Percentiles rank a stretch among this genome's conserved stretches.
Conservation (phyloP, 495 filamentous ascomycete species). For the Aspergillus steynii region DNA sequence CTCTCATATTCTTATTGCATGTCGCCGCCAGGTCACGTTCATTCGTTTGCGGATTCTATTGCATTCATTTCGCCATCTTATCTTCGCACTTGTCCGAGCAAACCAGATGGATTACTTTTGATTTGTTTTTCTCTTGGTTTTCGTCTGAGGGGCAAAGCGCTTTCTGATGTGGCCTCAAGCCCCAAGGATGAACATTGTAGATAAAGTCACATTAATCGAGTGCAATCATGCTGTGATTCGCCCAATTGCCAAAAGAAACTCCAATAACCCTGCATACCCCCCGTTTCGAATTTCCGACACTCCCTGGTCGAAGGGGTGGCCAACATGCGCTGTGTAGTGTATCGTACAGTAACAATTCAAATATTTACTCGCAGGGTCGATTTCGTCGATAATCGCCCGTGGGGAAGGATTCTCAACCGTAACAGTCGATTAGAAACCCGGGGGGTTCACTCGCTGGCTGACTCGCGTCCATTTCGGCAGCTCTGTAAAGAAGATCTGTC, state of each 20-base stretch:
- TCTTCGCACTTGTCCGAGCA: not conserved
- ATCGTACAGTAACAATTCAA: constrained; percentile 34
- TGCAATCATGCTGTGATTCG: constrained; percentile 23
- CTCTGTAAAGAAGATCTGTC: constrained; percentile 50
- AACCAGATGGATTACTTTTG: not conserved
- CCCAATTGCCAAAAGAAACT: constrained; percentile 40
- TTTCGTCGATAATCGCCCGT: not conserved
- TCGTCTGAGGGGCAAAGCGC: constrained; percentile 22
- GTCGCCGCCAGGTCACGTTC: not conserved
- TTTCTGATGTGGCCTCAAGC: constrained; percentile 26
- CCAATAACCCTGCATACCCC: constrained; percentile 33
- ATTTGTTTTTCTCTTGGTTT: not conserved
- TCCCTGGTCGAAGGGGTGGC: constrained; percentile 2
- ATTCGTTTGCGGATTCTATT: not conserved
- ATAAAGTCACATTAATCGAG: constrained; percentile 17
- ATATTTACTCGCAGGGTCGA: constrained; percentile 5
- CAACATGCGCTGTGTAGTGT: constrained; percentile 22
- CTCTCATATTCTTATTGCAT: not conserved
- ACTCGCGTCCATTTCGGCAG: constrained; percentile 96
- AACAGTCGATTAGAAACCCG: constrained; percentile 69
- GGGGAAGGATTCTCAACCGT: constrained; percentile 3
- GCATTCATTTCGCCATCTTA: not conserved
- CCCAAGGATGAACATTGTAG: constrained; percentile 33
- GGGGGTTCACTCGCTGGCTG: constrained; percentile 88
- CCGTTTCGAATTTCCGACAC: constrained; percentile 16